Evolutionary conservation across 164 flowering plant species (phyloP), one percentile per base, ranked within the genome.

Genomic region (Chimonanthus salicifolius): DNA sequence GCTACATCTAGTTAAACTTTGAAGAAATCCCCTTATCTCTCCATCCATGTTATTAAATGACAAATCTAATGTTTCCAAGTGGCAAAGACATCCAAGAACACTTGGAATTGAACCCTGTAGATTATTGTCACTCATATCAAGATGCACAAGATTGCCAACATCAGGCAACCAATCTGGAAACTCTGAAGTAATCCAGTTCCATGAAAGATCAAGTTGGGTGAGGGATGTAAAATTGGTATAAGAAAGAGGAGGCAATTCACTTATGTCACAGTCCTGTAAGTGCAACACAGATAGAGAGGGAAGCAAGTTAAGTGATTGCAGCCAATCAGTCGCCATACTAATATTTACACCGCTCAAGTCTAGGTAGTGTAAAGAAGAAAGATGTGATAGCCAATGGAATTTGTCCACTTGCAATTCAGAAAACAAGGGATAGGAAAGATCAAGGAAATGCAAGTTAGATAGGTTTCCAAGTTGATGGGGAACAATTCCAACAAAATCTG

Each of bases 391-490:
- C 79, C 79, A 76, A 20, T 62, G 43, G 48, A 76, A 47, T 6
- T 49, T 72, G 9, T 72, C 13, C 6, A 18, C 65, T 18, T 54
- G 58, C 54, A 67, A 3, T 11, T 33, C 43, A 67, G 8, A 13
- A 21, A 8, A 4, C 8, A n/a, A 3, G 5, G 4, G 2, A 54
- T 21, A 0, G 2, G 44, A 20, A 20, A 72, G 21, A 33, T 65
- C 78, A 18, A 77, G 71, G 9, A 49, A 44, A 18, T 47, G 46
- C 47, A 77, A 66, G 3, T 6, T 68, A 15, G 79, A 72, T 45
- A 77, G 63, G 62, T 77, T 77, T 10, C 75, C 72, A 2, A 77
- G 72, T n/a, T 72, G 75, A 10, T 20, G 64, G 44, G 75, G 79
- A 63, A 77, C 16, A 4, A 5, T 20, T 20, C 78, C 72, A 13